Evolutionary conservation across 1,139 yeast species (phyloP), one percentile per base, ranked within the genome.

Genomic region (Petasospora rhodanensis): DNA sequence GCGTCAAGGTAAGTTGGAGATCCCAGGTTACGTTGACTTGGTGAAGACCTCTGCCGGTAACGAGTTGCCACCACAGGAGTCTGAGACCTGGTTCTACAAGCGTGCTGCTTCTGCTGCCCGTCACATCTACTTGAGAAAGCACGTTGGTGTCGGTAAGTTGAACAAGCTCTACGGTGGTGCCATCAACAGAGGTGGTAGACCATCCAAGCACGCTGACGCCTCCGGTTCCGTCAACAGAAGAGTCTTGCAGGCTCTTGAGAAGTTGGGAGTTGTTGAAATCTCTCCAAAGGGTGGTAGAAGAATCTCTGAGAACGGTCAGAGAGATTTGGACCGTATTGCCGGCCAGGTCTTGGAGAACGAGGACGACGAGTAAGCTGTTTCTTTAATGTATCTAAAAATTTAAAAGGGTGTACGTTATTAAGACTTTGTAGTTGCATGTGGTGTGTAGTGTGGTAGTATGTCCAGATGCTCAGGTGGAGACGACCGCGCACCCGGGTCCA

Each of bases 241-340:
- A 74, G 96, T 85, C 56, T 78, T 93, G 64, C 98, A 91, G 77
- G 79, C 97, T 61, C 85, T 91, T 65, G 96, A 89, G 79, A 87
- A 89, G 79, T 83, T 91, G 55, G 98, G 97, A 70, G 91, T 91
- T 57, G 76, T 91, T 61, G 98, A 91, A 76, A 77, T 83, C 68
- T 79, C 95, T 65, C 85, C 89, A 72, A 87, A 86, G 75, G 97
- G 97, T 70, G 98, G 98, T 70, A 93, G 99, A 82, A 87, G 91
- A 76, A 85, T 91, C 80, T 83, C 97, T 52, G 96, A 87, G 70
- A 85, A 87, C 75, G 99, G 99, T 68, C 97, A 91, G 79, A 89
- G 98, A 83, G 99, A 91, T 78, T 84, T 91, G 77, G 99, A 91
- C 77, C 97, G 98, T 83, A 91, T 91, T 71, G 98, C 98, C 66